Conservation (phyloP, 2,329 filamentous ascomycete species). For the Trichoderma sp. region DNA sequence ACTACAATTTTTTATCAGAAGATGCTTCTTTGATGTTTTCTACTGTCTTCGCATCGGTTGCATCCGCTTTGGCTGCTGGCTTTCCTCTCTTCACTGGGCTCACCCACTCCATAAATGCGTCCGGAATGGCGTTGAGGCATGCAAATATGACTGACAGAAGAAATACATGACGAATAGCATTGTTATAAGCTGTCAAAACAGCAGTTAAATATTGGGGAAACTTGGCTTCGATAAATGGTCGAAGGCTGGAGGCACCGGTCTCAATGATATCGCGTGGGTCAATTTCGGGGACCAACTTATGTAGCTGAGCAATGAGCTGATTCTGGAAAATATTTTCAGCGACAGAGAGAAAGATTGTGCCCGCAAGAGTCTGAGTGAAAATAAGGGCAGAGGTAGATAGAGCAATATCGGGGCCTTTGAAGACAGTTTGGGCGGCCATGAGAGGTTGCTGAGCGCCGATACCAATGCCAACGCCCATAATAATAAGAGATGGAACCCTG, state of each 20-base stretch:
- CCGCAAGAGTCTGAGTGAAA: conserved; percentile 14
- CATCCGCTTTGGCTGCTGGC: not conserved
- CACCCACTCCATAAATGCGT: not conserved
- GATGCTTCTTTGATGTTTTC: not conserved
- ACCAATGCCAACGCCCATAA: conserved; percentile 41
- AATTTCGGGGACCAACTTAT: conserved; percentile 15
- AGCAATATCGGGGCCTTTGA: conserved; percentile 18
- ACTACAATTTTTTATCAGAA: not conserved
- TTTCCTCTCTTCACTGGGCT: not conserved
- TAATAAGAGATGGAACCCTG: not conserved
- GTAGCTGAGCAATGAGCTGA: conserved; percentile 8
- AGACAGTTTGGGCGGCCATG: conserved; percentile 18
- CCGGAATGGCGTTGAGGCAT: not conserved
- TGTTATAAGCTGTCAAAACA: not conserved
- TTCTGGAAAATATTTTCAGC: conserved; percentile 18
- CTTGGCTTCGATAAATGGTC: not conserved
- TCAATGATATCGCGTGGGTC: conserved; percentile 9
- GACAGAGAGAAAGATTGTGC: conserved; percentile 17
- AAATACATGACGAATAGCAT: not conserved
- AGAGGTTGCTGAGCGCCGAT: conserved; percentile 32
- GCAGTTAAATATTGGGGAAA: not conserved
- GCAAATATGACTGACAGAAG: not conserved
- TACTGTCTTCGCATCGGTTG: not conserved
- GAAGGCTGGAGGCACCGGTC: conserved; percentile 2
- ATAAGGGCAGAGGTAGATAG: conserved; percentile 16